Conservation (phyloP, 352 stramenopile species). For the Pythium brachiatum region DNA sequence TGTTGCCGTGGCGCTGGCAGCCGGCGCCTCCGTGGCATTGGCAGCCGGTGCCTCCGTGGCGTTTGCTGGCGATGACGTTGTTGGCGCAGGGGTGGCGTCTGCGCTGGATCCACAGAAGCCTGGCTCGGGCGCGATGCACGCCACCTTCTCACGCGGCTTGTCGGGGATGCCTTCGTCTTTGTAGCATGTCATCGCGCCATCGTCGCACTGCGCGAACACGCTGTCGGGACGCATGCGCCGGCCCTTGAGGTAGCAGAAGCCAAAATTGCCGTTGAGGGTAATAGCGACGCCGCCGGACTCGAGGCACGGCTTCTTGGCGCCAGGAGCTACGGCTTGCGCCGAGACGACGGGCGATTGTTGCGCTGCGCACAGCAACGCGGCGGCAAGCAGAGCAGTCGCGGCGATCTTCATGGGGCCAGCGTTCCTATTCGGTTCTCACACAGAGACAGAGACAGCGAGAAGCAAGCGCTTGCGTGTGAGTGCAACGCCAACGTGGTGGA, state of each 20-base stretch:
- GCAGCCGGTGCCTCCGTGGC: neutral
- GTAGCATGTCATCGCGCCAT: slow-evolving; percentile 38
- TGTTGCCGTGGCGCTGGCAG: too few species aligned
- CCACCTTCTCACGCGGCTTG: slow-evolving; percentile 27
- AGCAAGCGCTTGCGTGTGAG: too few species aligned
- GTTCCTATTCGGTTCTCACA: neutral
- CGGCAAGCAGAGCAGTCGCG: neutral
- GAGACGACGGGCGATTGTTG: neutral
- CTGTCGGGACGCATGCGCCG: slow-evolving; percentile 37
- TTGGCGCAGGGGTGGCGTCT: slow-evolving; percentile 17
- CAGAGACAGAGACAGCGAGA: neutral
- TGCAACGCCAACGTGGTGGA: too few species aligned
- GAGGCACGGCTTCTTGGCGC: slow-evolving; percentile 32
- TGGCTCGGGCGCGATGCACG: slow-evolving; percentile 32
- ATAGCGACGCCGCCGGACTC: slow-evolving; percentile 31
- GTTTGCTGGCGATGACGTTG: neutral
- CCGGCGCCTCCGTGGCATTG: neutral
- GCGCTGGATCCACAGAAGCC: slow-evolving; percentile 31
- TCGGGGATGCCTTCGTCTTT: slow-evolving; percentile 43
- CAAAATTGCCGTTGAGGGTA: slow-evolving; percentile 35
- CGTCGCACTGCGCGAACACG: slow-evolving; percentile 38
- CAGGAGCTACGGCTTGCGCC: slow-evolving; percentile 14
- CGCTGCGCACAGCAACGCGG: neutral
- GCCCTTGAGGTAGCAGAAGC: slow-evolving; percentile 50
- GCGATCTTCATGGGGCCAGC: neutral